A percentile compares a stretch with the other conserved stretches of the same genome.
phyloP scores from a whole-genome alignment of 2,329 filamentous ascomycete genomes.

The Fusarium coffeatum region DNA sequence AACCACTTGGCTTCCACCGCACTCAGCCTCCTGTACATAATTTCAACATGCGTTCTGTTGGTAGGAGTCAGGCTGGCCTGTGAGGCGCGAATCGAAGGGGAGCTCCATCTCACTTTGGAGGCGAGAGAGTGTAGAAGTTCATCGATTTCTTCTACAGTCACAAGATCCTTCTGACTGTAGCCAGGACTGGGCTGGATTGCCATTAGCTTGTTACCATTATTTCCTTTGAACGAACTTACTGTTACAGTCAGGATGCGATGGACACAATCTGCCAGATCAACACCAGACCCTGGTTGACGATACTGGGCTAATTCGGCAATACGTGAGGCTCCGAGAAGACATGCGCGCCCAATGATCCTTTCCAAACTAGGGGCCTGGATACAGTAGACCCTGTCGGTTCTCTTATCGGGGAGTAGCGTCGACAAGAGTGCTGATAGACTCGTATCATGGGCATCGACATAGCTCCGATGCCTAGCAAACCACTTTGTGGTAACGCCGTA shows the following conservation, averaged over 20 bases:
- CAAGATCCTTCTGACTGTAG: conserved; percentile 48
- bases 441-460: conserved; percentile 67
- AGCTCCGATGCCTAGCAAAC: conserved; percentile 73
- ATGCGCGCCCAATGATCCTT: conserved; percentile 73
- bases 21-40: conserved; percentile 69
- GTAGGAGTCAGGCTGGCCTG: conserved; percentile 39
- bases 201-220: not conserved
- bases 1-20: conserved; percentile 88
- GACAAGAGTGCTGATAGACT: conserved; percentile 76
- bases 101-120: conserved; percentile 76
- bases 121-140: conserved; percentile 73
- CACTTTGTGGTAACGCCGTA: conserved; percentile 66
- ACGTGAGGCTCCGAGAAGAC: conserved; percentile 73
- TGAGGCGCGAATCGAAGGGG: conserved; percentile 65
- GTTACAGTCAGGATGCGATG: conserved; percentile 72
- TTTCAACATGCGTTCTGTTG: conserved; percentile 61
- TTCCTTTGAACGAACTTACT: conserved; percentile 53
- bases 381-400: conserved; percentile 82
- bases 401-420: conserved; percentile 78
- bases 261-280: conserved; percentile 79
- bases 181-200: conserved; percentile 58
- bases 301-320: conserved; percentile 72
- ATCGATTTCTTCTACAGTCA: conserved; percentile 81
- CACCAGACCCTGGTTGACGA: conserved; percentile 64
- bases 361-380: conserved; percentile 72